Evolutionary conservation across 2,329 filamentous ascomycete genomes (phyloP), one percentile per base, ranked within the genome.

Genomic region (Sporothrix protearum): DNA sequence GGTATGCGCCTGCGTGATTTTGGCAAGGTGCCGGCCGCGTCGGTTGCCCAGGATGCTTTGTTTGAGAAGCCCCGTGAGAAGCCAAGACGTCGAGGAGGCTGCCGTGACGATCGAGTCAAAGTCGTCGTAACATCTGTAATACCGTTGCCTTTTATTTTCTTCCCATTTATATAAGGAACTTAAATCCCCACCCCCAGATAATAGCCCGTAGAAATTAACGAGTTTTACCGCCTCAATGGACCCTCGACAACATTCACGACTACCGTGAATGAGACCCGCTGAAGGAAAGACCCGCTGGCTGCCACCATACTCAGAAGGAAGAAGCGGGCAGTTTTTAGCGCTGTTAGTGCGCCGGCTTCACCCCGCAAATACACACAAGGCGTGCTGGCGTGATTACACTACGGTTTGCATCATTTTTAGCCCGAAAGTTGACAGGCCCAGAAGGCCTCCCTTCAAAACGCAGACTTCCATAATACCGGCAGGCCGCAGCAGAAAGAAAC

Each of bases 1-100:
- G 61, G 63, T 39, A 68, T 51, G 5, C 69, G 36, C 2, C 22
- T 69, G 14, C 68, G 68, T 25, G 25, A 69, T 8, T 69, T 69
- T 61, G 68, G 51, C 51, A 59, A 49, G 53, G 47, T 69, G 12
- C 49, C 67, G 3, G 2, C 67, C 7, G 49, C 30, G n/a, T 57
- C 51, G 1, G 51, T 69, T 14, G 42, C 10, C 25, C 36, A 67
- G 36, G 63, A 51, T 28, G 25, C 19, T 7, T 12, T 33, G 10
- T 67, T 51, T 25, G 57, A 61, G 33, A 61, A 61, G 57, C 16
- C 16, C 33, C 33, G 57, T 57, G 12, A 14, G 25, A 19, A 7
- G 53, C 14, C 8, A 33, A 6, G 57, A 61, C 10, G 57, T 61
- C 19, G 57, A 61, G 9, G 57, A 61, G 33, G 57, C 57, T 19